Conservation (phyloP, 768 basidiomycete species). For the Trametopsis cervina region DNA sequence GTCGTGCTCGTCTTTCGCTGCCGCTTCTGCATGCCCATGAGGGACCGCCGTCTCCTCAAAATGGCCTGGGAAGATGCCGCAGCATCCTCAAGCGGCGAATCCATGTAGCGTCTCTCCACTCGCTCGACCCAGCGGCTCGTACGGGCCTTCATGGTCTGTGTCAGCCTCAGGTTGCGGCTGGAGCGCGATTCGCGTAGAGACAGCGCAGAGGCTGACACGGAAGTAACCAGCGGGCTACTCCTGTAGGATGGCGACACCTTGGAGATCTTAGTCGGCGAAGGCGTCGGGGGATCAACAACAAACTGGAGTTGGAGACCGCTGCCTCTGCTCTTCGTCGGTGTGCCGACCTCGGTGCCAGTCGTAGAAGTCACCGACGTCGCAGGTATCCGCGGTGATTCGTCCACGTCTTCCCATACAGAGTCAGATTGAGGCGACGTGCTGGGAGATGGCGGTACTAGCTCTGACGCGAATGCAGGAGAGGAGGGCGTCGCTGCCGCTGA, state of each 20-base stretch:
- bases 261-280: conserved; percentile 12
- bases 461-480: conserved; percentile 1
- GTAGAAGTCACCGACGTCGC: background rate
- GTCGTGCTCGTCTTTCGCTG: conserved; percentile 9
- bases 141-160: conserved; percentile 48
- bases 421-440: background rate
- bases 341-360: conserved; percentile 2
- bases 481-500: background rate
- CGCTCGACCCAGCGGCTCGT: conserved; percentile 56
- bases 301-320: conserved; percentile 14
- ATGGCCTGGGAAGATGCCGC: background rate
- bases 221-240: conserved; percentile 6
- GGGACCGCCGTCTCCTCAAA: conserved; percentile 2
- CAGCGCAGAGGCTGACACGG: conserved; percentile 9
- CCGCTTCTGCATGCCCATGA: background rate
- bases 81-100: background rate
- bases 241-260: conserved; percentile 10
- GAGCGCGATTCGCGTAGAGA: conserved; percentile 6
- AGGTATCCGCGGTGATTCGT: background rate
- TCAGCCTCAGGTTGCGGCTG: conserved; percentile 27
- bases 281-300: conserved; percentile 22
- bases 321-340: conserved; percentile 7
- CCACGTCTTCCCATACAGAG: conserved; percentile 4
- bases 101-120: conserved; percentile 47
- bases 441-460: conserved; percentile 4